Conservation (phyloP, 2,329 filamentous ascomycete genomes). For the Chlorencoelia australis region DNA sequence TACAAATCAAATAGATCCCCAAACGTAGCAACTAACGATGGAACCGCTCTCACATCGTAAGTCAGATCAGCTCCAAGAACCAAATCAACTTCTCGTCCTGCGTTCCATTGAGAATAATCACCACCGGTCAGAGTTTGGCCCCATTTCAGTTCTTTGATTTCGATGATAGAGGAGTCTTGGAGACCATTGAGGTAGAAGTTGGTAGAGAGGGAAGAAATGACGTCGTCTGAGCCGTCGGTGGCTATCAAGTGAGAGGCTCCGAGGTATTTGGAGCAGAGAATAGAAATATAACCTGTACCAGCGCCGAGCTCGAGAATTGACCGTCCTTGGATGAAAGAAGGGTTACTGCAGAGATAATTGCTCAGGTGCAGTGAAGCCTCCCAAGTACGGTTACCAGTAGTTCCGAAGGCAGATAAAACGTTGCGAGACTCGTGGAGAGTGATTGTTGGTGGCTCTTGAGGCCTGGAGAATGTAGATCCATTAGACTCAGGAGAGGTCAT, state of each 20-base stretch:
- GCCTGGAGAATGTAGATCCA: neutral
- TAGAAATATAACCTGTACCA: constrained; percentile 66
- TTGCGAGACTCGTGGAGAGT: constrained; percentile 60
- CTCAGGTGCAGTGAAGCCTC: constrained; percentile 69
- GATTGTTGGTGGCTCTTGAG: constrained; percentile 33
- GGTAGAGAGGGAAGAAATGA: constrained; percentile 55
- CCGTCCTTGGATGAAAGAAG: constrained; percentile 37
- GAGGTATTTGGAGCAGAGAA: constrained; percentile 62
- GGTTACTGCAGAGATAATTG: constrained; percentile 46
- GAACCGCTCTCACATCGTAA: constrained; percentile 57
- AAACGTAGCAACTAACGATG: constrained; percentile 54
- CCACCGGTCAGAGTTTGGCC: constrained; percentile 22
- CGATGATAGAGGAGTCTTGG: constrained; percentile 41
- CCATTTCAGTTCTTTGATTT: constrained; percentile 46
- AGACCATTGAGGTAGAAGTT: constrained; percentile 62
- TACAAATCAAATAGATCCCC: constrained; percentile 49
- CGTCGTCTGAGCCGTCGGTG: constrained; percentile 65
- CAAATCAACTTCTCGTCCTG: constrained; percentile 41
- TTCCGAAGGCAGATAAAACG: constrained; percentile 60
- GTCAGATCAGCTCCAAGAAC: constrained; percentile 71
- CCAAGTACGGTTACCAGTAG: constrained; percentile 54
- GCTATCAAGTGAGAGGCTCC: constrained; percentile 49
- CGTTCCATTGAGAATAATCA: constrained; percentile 34
- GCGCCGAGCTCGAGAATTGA: constrained; percentile 63
- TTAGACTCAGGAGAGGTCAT: neutral